These are phyloP conservation scores for Brachypodium distachyon DNA, from an alignment of 202 grass and related monocot species.

Conservation along the genomic window DNA sequence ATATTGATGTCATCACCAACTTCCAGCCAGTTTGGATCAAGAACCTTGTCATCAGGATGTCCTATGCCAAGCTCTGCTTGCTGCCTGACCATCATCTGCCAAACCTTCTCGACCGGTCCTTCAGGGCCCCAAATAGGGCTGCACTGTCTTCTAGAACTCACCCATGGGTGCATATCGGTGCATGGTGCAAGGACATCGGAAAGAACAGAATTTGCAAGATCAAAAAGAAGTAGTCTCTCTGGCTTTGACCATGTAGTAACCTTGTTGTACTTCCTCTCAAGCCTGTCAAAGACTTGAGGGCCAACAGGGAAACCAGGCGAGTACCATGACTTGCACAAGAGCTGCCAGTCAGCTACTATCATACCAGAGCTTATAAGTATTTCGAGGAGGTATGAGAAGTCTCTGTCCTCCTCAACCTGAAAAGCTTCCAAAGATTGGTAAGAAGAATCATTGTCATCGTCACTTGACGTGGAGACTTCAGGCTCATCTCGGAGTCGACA, in stretches of 20 bases:
- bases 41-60: constrained; percentile 55
- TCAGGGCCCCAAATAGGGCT: constrained; percentile 51
- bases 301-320: constrained; percentile 45
- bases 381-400: constrained; percentile 90
- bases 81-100: constrained; percentile 53
- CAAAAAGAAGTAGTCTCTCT: constrained; percentile 81
- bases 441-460: constrained; percentile 42
- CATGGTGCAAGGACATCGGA: constrained; percentile 53
- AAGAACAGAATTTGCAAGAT: constrained; percentile 67
- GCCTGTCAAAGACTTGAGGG: constrained; percentile 48
- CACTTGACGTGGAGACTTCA: constrained; percentile 34
- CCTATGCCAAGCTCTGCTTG: constrained; percentile 23
- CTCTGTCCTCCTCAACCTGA: constrained; percentile 77
- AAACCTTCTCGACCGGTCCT: constrained; percentile 85
- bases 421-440: constrained; percentile 58
- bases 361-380: constrained; percentile 83
- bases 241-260: constrained; percentile 50
- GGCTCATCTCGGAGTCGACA: constrained; percentile 38
- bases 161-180: constrained; percentile 53
- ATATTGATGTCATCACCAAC: constrained; percentile 44
- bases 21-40: constrained; percentile 54
- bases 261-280: constrained; percentile 72
- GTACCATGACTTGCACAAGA: constrained; percentile 41
- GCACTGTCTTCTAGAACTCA: constrained; percentile 22
- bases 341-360: constrained; percentile 41